Base-by-base conservation (phyloP, 2,329 filamentous ascomycete species). In the Chrysoporthe cubensis region DNA sequence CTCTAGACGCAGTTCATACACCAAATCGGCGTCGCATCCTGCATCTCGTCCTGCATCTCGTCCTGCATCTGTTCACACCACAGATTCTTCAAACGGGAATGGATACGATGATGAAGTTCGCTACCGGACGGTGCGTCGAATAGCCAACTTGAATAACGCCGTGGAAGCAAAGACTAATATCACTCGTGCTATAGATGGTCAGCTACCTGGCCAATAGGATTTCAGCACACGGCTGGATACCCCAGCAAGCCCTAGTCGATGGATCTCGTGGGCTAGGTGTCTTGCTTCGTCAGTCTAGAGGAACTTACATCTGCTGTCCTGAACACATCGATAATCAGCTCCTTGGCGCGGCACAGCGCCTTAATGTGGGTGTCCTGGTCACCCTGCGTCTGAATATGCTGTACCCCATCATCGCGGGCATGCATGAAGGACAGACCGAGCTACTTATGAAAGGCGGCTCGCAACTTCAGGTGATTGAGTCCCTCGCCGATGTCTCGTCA, bases 331-430 rank as follows among this genome's bases (percentile, higher is more conserved):
- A 80, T 62, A 75, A 75, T 18, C 71, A 77, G 11, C 75, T 85
- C 9, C 71, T 82, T 13, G 78, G 73, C 4, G 81, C 82, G 8
- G 79, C 83, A 7, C 78, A 79, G 64, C 78, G 78, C 63, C 77
- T 85, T 66, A 83, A 84, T 70, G 76, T 81, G 26, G 76, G 78
- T 18, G 81, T 84, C 44, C 82, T 81, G 16, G 77, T 84, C 67
- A 85, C 83, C 11, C 83, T 85, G 80, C 80, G 79, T 11, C 81
- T 81, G 1, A 78, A 83, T 58, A 82, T 82, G 66, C 81, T 82
- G 40, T 77, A 80, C 26, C 80, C 80, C 18, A 80, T 85, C 46
- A 77, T 84, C 68, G 74, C 77, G n/a, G 76, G 76, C 0, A 69
- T 85, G 34, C 69, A 78, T 8, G 76, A 78, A 7, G 75, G 76